Evolutionary conservation across 1,284 basidiomycete genomes (phyloP).

Genomic region (Takashimella tepidaria): DNA sequence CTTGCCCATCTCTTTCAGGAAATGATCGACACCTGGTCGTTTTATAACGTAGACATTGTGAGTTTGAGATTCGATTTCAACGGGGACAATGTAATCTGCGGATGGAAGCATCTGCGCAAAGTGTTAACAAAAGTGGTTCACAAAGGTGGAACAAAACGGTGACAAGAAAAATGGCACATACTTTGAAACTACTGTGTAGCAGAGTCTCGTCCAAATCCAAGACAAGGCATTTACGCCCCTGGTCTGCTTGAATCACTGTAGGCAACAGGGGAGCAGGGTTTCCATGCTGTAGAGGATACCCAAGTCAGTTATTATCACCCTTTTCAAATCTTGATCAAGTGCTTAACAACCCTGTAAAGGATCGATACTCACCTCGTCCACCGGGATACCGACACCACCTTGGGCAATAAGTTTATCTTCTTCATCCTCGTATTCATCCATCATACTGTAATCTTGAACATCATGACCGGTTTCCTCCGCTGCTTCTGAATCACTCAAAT

Average conservation of each 20-base stretch:
- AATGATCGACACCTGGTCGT: slow-evolving; percentile 94
- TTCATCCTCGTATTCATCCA: slow-evolving; percentile 62
- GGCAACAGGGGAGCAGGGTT: slow-evolving; percentile 76
- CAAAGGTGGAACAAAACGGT: slow-evolving; percentile 11
- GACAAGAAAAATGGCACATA: slow-evolving; percentile 43
- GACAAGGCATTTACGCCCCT: slow-evolving; percentile 84
- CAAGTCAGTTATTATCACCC: slow-evolving; percentile 9
- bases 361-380: slow-evolving; percentile 59
- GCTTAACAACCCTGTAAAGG: not conserved
- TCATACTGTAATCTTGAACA: slow-evolving; percentile 48
- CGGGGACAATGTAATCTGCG: slow-evolving; percentile 96
- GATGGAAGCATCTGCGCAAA: slow-evolving; percentile 74
- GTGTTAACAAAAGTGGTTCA: not conserved
- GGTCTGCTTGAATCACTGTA: slow-evolving; percentile 64
- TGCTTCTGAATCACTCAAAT: slow-evolving; percentile 39
- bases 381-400: slow-evolving; percentile 75
- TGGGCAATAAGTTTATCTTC: slow-evolving; percentile 72
- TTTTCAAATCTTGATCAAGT: slow-evolving; percentile 3
- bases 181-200: slow-evolving; percentile 90
- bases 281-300: slow-evolving; percentile 61
- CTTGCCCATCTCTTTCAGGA: slow-evolving; percentile 94
- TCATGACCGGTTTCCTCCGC: slow-evolving; percentile 34
- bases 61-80: slow-evolving; percentile 96
- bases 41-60: slow-evolving; percentile 99
- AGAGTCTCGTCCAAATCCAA: slow-evolving; percentile 94